Base-by-base conservation (phyloP, 2,329 filamentous ascomycete genomes). In the Epichloe hybrida region DNA sequence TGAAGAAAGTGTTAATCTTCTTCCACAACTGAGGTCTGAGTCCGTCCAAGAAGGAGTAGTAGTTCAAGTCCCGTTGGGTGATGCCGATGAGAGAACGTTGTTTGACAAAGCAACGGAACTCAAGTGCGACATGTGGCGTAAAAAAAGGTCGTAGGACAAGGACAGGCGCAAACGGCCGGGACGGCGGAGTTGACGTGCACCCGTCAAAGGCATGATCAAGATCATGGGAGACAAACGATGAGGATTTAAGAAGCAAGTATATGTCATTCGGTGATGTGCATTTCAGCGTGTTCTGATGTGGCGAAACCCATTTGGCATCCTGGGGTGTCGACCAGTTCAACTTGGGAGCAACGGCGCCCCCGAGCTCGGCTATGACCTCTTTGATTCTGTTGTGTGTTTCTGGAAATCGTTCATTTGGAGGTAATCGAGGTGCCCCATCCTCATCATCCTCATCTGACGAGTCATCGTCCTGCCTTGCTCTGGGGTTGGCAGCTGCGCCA, bases 261-360 rank as follows among this genome's bases (percentile, higher is more conserved):
- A 98, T 80, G 61, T 98, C 93, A 64, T 93, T 94, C 3, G 93
- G 81, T 0, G 81, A 82, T 4, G 81, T 83, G 68, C 93, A 98
- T 66, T 95, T 88, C 70, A 96, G 85, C 45, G 87, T 94, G 67
- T 98, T 98, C 60, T 83, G 68, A 75, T 91, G 64, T 69, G 68
- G 83, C 68, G 77, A 81, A 66, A 98, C 96, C 85, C 89, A 96
- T 21, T 86, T 88, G 8, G 93, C 93, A 64, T 98, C 93, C 66
- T 96, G 95, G 4, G 93, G 93, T 4, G 89, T 84, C 5, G 90
- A 96, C 93, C 93, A 98, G 71, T 97, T 97, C 45, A 98, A 72
- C 68, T 98, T 98, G 0, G 93, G 93, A 2, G 86, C 83, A 8
- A 95, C 90, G 53, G 83, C 81, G 53, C 91, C 91, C 15, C 88